These are phyloP conservation scores for Nepenthes mirabilis DNA, from an alignment of 148 eudicot genomes.

Conservation along the genomic window DNA sequence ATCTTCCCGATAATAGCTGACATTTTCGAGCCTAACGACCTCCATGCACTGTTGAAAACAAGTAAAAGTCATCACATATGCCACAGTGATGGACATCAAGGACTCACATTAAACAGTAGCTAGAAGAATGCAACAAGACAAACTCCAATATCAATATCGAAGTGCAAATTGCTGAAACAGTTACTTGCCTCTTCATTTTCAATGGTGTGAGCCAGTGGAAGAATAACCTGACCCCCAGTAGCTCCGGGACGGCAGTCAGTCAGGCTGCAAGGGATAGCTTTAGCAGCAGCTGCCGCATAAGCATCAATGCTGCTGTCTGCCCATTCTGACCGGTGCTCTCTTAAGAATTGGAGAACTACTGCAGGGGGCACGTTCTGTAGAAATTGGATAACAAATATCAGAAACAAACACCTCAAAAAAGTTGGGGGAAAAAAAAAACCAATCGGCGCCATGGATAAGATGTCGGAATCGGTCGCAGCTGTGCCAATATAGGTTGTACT, in stretches of 20 bases:
- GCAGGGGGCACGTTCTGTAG: slow-evolving; percentile 46
- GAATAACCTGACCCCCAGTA: slow-evolving; percentile 77
- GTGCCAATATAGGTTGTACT: too few relatives aligned
- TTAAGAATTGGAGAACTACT: slow-evolving; percentile 51
- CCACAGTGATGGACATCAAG: background rate
- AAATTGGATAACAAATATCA: background rate
- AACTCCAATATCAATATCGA: background rate
- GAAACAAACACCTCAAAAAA: background rate
- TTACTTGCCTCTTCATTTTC: slow-evolving; percentile 82
- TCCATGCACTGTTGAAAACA: slow-evolving; percentile 64
- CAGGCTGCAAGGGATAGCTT: slow-evolving; percentile 61
- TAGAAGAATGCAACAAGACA: background rate
- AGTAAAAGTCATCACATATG: background rate
- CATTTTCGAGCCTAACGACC: slow-evolving; percentile 75
- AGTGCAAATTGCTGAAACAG: background rate
- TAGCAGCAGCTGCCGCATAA: slow-evolving; percentile 69
- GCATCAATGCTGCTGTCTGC: slow-evolving; percentile 89
- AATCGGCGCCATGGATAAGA: background rate
- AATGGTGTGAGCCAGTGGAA: slow-evolving; percentile 86
- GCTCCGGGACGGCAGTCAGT: slow-evolving; percentile 64
- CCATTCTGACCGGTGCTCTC: slow-evolving; percentile 95
- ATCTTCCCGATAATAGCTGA: slow-evolving; percentile 56
- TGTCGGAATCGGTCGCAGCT: too few relatives aligned
- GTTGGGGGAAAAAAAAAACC: background rate
- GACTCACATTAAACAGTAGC: too few relatives aligned